Evolutionary conservation across 2,329 filamentous ascomycete species (phyloP).

Genomic region (Scytalidium lignicola): DNA sequence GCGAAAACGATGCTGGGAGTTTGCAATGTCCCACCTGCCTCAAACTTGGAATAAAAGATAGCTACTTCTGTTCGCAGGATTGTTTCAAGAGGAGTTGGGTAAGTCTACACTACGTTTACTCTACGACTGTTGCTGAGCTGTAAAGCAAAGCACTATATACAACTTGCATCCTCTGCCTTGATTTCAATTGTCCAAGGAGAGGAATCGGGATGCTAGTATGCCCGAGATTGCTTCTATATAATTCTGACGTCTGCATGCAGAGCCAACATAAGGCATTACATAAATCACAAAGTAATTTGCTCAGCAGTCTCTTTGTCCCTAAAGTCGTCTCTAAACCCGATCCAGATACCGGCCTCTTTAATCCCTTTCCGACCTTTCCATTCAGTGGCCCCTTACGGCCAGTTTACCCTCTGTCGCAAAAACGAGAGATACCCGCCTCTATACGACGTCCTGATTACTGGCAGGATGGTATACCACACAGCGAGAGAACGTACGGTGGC

Average conservation of each 20-base stretch:
- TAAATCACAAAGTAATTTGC: constrained; percentile 72
- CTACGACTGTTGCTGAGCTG: background rate
- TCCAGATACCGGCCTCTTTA: constrained; percentile 83
- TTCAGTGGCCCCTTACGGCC: constrained; percentile 80
- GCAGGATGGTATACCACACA: constrained; percentile 68
- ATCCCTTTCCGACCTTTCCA: constrained; percentile 84
- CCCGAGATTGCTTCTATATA: background rate
- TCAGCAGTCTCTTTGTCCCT: constrained; percentile 69
- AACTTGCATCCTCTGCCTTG: constrained; percentile 9
- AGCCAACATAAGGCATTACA: constrained; percentile 76
- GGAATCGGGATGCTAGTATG: background rate
- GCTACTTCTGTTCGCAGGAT: constrained; percentile 96
- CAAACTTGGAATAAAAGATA: constrained; percentile 80
- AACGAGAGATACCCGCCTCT: constrained; percentile 67
- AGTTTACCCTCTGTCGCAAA: constrained; percentile 76
- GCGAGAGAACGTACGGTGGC: constrained; percentile 53
- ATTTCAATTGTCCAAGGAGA: no score
- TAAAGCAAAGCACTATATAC: background rate
- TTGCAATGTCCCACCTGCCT: constrained; percentile 94
- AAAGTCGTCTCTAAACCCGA: constrained; percentile 86
- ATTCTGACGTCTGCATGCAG: constrained; percentile 40
- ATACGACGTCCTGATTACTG: constrained; percentile 88
- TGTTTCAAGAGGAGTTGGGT: constrained; percentile 99
- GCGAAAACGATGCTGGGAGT: constrained; percentile 76
- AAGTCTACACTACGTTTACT: constrained; percentile 30